Evolutionary conservation across 192 early-diverging fungal species (phyloP).

Genomic region (Coemansia sp.): DNA sequence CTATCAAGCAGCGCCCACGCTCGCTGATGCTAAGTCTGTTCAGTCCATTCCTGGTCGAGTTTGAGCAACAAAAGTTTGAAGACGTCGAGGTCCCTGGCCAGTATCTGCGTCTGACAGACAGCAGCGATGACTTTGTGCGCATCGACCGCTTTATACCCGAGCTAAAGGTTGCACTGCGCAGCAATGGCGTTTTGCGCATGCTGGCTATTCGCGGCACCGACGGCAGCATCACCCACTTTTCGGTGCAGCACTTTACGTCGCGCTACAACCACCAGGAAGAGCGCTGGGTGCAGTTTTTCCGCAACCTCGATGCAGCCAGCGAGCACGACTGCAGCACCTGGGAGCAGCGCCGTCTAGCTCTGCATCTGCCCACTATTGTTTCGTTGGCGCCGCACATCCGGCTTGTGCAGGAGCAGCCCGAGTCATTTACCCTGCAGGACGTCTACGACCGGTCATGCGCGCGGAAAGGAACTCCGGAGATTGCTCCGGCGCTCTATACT

Average conservation of each 20-base stretch:
- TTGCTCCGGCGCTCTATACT: constrained; percentile 83
- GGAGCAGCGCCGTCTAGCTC: constrained; percentile 80
- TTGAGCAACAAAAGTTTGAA: constrained; percentile 98
- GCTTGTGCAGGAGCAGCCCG: constrained; percentile 89
- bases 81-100: constrained; percentile 99
- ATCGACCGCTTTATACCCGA: constrained; percentile 95
- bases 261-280: constrained; percentile 91
- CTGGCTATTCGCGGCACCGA: constrained; percentile 89
- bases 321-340: constrained; percentile 63
- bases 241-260: constrained; percentile 91
- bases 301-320: constrained; percentile 84
- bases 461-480: constrained; percentile 70
- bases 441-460: constrained; percentile 90
- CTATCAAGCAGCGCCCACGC: constrained; percentile 79
- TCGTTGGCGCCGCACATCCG: constrained; percentile 90
- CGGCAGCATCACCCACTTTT: constrained; percentile 85
- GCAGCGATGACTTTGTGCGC: constrained; percentile 85
- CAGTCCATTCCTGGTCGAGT: constrained; percentile 92
- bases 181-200: constrained; percentile 70
- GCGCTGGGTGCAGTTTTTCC: constrained; percentile 90
- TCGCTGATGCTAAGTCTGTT: constrained; percentile 82
- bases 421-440: constrained; percentile 85
- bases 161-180: constrained; percentile 78
- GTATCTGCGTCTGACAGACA: constrained; percentile 80
- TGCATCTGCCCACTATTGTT: constrained; percentile 86